Evolutionary conservation across 768 basidiomycete genomes (phyloP), one percentile per base, ranked within the genome.

Genomic region (Mycena indigotica): DNA sequence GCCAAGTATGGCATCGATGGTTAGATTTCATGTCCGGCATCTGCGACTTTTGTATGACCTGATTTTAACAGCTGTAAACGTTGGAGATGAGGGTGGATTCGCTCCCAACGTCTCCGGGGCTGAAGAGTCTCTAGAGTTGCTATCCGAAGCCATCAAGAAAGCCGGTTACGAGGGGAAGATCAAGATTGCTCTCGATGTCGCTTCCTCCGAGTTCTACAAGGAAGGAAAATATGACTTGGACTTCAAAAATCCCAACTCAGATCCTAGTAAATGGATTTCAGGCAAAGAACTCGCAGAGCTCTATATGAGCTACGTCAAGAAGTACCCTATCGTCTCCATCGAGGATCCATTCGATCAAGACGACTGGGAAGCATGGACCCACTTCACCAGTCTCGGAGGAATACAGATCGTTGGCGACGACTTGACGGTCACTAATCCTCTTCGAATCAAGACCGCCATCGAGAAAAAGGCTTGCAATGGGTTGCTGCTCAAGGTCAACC

Each of bases 301-400:
- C 68, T 99, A 98, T 83, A 73, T 94, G 65, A 69, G 79, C 67
- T 92, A 93, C 72, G 77, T 90, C 72, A 82, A 93, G 77, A 89
- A 95, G 78, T 98, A 98, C 82, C 95, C 95, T 58, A 98, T 98
- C 64, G 85, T 93, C 56, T 95, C 93, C 28, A 84, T 95, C 66
- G 95, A 96, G 78, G 97, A 99, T 75, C 96, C 97, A 73, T 99
- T 99, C 78, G 96, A 98, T 76, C 95, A 99, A 80, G 97, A 99
- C 72, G 97, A 99, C 79, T 98, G 94, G 93, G 94, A 93, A 72
- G 93, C 95, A 39, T 99, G 97, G 97, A 78, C 85, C 32, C 87
- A 94, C 81, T 93, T 98, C 78, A 97, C 91, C 66, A 75, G 79
- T 67, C 75, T 84, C 61, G 83, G 87, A 68, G 81, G 82, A 23